Evolutionary conservation across 495 filamentous ascomycete genomes (phyloP).

Genomic region (Evansstolkia leycettana): DNA sequence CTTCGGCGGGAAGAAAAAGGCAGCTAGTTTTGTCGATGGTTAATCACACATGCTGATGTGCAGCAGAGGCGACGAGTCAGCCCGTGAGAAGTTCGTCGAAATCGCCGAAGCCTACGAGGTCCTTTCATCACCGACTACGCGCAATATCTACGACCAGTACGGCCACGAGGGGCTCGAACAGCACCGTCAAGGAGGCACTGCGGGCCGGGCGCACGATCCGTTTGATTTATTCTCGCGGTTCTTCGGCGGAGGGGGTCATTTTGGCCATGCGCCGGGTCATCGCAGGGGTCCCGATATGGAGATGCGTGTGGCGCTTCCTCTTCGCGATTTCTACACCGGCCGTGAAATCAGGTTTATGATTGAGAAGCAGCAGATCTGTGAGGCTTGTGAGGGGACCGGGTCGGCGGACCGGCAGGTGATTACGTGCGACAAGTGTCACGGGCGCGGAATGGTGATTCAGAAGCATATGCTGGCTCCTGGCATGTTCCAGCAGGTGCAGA

Average conservation of each 20-base stretch:
- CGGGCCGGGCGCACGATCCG: slow-evolving; percentile 61
- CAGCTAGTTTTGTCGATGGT: too few species aligned
- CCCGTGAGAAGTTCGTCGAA: slow-evolving; percentile 86
- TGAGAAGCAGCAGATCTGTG: slow-evolving; percentile 92
- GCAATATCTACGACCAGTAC: slow-evolving; percentile 91
- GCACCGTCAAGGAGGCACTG: slow-evolving; percentile 58
- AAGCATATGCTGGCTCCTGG: slow-evolving; percentile 89
- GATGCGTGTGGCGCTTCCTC: slow-evolving; percentile 66
- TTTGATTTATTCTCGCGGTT: slow-evolving; percentile 97
- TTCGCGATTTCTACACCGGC: slow-evolving; percentile 91
- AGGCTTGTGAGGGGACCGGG: slow-evolving; percentile 80
- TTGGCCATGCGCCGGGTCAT: slow-evolving; percentile 58
- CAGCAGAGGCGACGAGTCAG: slow-evolving; percentile 58
- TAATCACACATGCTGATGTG: slow-evolving; percentile 3
- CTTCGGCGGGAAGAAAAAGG: too few species aligned
- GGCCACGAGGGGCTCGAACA: slow-evolving; percentile 84
- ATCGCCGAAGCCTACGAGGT: slow-evolving; percentile 95
- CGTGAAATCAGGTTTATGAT: slow-evolving; percentile 71
- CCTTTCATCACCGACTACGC: slow-evolving; percentile 67
- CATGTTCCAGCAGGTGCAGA: slow-evolving; percentile 95
- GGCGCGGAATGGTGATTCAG: slow-evolving; percentile 66
- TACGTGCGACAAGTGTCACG: slow-evolving; percentile 62
- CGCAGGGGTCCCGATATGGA: slow-evolving; percentile 85
- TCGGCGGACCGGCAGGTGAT: slow-evolving; percentile 71
- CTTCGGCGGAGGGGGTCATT: slow-evolving; percentile 88